These are phyloP conservation scores for Coffea canephora DNA, from an alignment of 257 asterid species.

Conservation along the genomic window DNA sequence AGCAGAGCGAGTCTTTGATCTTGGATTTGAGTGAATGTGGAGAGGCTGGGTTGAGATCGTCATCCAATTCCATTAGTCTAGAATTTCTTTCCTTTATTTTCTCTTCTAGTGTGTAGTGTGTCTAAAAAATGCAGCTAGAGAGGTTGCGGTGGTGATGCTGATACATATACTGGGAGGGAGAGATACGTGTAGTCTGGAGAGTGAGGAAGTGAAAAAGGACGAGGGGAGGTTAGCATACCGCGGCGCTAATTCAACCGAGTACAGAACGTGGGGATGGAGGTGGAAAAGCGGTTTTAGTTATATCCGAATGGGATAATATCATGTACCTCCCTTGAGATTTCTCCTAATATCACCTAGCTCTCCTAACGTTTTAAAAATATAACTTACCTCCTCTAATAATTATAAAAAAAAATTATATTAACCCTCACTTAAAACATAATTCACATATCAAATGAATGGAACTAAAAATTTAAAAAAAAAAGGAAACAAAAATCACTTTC, in stretches of 20 bases:
- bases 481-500: too few species aligned
- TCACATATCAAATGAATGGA: too few species aligned
- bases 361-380: too few species aligned
- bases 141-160: background rate
- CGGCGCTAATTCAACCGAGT: too few species aligned
- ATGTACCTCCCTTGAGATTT: too few species aligned
- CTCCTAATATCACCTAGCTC: too few species aligned
- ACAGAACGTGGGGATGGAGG: too few species aligned
- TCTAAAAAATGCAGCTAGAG: background rate
- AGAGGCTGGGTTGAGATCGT: conserved; percentile 8
- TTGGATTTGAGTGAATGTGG: conserved; percentile 46
- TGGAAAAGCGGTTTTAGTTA: conserved; percentile 5
- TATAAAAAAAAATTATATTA: too few species aligned
- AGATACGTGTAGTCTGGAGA: background rate
- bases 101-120: background rate
- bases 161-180: background rate
- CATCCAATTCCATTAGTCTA: conserved; percentile 18
- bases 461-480: too few species aligned
- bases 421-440: too few species aligned
- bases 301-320: background rate
- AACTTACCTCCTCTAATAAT: too few species aligned
- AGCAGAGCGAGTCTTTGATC: conserved; percentile 44
- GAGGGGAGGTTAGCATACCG: background rate
- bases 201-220: background rate
- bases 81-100: background rate